phyloP scores from a whole-genome alignment of 179 eudicot genomes.

The Gypsophila paniculata region DNA sequence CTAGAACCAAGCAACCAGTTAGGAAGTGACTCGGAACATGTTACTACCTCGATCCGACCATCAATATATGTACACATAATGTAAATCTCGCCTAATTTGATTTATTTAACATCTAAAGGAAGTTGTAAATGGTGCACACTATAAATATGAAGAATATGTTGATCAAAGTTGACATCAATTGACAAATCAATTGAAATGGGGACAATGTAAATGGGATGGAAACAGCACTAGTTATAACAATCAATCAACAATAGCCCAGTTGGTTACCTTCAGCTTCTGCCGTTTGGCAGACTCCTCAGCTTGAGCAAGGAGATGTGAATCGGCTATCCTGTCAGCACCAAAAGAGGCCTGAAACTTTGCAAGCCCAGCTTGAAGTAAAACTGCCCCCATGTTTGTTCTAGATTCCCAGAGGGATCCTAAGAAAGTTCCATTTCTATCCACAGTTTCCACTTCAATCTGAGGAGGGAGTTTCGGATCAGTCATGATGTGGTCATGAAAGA shows the following conservation, averaged over 20 bases:
- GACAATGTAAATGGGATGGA: background rate
- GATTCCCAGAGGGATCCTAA: conserved; percentile 90
- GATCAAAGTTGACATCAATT: background rate
- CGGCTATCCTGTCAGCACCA: conserved; percentile 74
- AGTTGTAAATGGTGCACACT: background rate
- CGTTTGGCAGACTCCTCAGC: conserved; percentile 85
- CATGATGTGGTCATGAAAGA: background rate
- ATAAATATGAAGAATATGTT: background rate
- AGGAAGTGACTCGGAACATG: background rate
- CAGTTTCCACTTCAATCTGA: conserved; percentile 93
- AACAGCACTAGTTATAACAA: background rate
- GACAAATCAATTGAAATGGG: background rate
- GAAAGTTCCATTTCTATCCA: conserved; percentile 89
- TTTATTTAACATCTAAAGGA: background rate
- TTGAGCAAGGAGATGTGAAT: conserved; percentile 67
- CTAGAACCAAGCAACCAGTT: conserved; percentile 35
- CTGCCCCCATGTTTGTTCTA: conserved; percentile 54
- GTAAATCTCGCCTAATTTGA: background rate
- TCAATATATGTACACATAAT: background rate
- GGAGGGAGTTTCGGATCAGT: conserved; percentile 7
- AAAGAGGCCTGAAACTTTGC: conserved; percentile 76
- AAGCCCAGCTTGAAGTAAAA: conserved; percentile 79
- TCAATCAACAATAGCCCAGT: background rate
- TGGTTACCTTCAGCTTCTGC: conserved; percentile 77
- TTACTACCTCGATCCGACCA: background rate